These are phyloP conservation scores for Leccinum pachyderme DNA, from an alignment of 1,284 basidiomycete genomes.

Conservation along the genomic window DNA sequence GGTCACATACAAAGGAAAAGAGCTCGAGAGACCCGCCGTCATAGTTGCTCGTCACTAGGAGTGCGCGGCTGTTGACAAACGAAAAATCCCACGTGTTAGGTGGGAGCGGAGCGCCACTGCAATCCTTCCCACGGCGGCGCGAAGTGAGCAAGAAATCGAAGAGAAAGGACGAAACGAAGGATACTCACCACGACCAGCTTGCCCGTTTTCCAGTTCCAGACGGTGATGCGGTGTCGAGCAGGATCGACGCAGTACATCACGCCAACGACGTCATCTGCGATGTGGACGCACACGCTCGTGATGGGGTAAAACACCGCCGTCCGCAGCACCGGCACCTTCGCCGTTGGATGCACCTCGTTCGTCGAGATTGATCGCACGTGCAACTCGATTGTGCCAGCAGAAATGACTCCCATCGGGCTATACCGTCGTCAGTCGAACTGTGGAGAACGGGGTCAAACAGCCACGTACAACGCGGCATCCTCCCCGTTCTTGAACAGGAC, in stretches of 20 bases:
- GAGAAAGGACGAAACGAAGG: background rate
- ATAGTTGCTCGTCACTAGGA: slow-evolving; percentile 39
- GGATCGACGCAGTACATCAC: slow-evolving; percentile 40
- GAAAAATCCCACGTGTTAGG: slow-evolving; percentile 42
- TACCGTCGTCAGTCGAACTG: background rate
- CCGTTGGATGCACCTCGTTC: slow-evolving; percentile 41
- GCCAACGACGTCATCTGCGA: slow-evolving; percentile 52
- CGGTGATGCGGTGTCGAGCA: slow-evolving; percentile 37
- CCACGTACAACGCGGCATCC: slow-evolving; percentile 14
- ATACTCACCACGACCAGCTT: slow-evolving; percentile 42
- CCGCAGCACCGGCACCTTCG: slow-evolving; percentile 29
- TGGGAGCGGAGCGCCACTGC: slow-evolving; percentile 26
- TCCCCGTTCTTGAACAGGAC: slow-evolving; percentile 41
- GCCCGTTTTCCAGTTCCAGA: slow-evolving; percentile 57
- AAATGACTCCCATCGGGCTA: slow-evolving; percentile 11
- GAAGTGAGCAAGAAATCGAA: background rate
- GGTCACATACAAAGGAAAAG: slow-evolving; percentile 34
- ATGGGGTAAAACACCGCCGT: slow-evolving; percentile 18
- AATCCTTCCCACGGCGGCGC: slow-evolving; percentile 20
- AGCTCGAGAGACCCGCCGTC: slow-evolving; percentile 40
- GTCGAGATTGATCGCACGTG: slow-evolving; percentile 45
- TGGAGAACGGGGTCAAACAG: background rate
- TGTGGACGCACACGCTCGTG: slow-evolving; percentile 42
- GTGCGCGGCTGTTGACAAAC: slow-evolving; percentile 45
- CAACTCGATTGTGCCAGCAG: slow-evolving; percentile 26